These are phyloP conservation scores for Aspergillus bertholletiae DNA, from an alignment of 495 filamentous ascomycete species.

Conservation along the genomic window DNA sequence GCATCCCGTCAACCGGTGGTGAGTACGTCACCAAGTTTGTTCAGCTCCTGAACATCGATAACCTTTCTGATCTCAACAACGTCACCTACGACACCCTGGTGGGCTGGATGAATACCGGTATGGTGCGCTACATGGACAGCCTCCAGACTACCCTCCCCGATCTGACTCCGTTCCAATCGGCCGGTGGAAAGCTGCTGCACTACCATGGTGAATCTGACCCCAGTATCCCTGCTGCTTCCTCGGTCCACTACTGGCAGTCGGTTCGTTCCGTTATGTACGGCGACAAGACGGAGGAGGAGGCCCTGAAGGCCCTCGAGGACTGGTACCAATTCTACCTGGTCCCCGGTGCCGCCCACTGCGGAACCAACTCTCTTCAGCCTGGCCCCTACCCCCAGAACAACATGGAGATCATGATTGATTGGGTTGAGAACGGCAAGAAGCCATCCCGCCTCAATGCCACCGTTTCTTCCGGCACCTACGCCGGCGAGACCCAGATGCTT, in stretches of 20 bases:
- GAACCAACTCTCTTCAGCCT: conserved; percentile 40
- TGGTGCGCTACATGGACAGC: conserved; percentile 25
- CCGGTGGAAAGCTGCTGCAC: conserved; percentile 47
- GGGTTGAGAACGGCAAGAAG: conserved; percentile 48
- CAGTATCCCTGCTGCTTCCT: conserved; percentile 44
- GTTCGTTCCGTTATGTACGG: conserved; percentile 49
- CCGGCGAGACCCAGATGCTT: conserved; percentile 39
- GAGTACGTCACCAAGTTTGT: conserved; percentile 25
- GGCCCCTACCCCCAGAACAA: conserved; percentile 45
- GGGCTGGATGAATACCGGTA: conserved; percentile 40
- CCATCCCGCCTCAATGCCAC: conserved; percentile 40
- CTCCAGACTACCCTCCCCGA: conserved; percentile 42
- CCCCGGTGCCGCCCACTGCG: conserved; percentile 50
- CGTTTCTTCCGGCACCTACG: conserved; percentile 26
- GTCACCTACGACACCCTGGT: conserved; percentile 48
- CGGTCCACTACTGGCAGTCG: conserved; percentile 48
- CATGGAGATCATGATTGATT: conserved; percentile 44
- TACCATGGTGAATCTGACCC: conserved; percentile 52
- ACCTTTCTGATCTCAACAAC: conserved; percentile 29
- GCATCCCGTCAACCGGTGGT: conserved; percentile 21
- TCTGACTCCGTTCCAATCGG: conserved; percentile 33
- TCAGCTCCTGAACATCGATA: conserved; percentile 23
- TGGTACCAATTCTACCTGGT: conserved; percentile 52
- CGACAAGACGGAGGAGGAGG: conserved; percentile 24
- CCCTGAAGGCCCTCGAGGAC: conserved; percentile 38